Conservation (phyloP, 2,329 filamentous ascomycete species). For the Colletotrichum sp. region DNA sequence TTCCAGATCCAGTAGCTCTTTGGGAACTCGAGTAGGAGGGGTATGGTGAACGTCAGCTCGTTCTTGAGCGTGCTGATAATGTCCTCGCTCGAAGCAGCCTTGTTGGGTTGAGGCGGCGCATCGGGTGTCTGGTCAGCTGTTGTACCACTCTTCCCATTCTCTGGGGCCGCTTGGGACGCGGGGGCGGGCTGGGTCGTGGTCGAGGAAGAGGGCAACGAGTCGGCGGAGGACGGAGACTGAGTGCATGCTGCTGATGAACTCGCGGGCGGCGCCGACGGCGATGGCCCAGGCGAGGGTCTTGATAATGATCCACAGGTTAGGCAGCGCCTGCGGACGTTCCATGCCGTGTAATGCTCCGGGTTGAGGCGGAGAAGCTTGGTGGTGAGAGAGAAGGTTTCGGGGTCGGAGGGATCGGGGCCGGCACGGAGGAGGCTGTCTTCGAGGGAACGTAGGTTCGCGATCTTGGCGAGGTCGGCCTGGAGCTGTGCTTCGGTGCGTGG, state of each 20-base stretch:
- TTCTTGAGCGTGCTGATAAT: conserved; percentile 48
- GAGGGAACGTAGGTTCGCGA: conserved; percentile 75
- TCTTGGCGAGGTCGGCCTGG: conserved; percentile 75
- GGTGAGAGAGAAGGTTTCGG: conserved; percentile 68
- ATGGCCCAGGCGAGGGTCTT: conserved; percentile 54
- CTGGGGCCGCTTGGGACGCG: conserved; percentile 44
- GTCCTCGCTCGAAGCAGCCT: conserved; percentile 23
- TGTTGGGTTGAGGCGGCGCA: not conserved
- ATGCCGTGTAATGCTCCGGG: conserved; percentile 89
- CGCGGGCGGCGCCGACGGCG: conserved; percentile 58
- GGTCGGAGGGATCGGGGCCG: conserved; percentile 19
- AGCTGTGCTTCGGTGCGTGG: conserved; percentile 72
- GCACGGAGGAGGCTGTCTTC: conserved; percentile 45
- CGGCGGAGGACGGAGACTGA: conserved; percentile 68
- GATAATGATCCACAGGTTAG: conserved; percentile 65
- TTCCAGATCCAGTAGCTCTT: conserved; percentile 99
- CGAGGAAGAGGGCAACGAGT: conserved; percentile 59
- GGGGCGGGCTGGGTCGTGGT: conserved; percentile 53
- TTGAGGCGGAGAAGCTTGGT: conserved; percentile 78
- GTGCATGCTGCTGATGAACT: conserved; percentile 58
- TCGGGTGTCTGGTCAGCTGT: conserved; percentile 46
- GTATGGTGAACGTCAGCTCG: conserved; percentile 84
- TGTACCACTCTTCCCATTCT: conserved; percentile 59
- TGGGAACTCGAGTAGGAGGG: conserved; percentile 82
- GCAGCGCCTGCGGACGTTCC: conserved; percentile 83